Conservation (phyloP, 1,284 basidiomycete species). For the Trichosporon sp. region DNA sequence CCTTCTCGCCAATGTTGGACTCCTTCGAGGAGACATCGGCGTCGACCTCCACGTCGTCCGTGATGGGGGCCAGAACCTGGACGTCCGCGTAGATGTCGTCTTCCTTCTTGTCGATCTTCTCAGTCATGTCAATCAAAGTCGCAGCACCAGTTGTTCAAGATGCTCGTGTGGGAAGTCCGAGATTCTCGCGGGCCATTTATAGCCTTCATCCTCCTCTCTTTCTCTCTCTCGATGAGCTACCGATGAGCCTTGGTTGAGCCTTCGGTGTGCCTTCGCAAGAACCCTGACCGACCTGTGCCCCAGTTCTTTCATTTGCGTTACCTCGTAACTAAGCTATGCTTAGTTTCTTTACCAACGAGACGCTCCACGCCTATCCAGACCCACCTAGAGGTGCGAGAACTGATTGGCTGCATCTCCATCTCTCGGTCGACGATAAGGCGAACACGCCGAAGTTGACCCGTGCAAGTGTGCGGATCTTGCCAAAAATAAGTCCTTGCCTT, state of each 20-base stretch:
- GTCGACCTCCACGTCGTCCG: constrained; percentile 6
- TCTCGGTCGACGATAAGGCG: neutral
- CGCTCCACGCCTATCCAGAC: neutral
- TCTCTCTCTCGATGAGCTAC: too few species aligned
- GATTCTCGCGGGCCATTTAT: neutral
- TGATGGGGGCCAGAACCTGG: neutral
- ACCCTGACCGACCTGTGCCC: neutral
- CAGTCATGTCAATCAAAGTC: neutral
- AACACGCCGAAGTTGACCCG: neutral
- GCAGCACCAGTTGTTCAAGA: neutral
- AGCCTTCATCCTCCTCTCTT: neutral
- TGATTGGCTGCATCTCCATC: neutral
- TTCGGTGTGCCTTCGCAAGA: too few species aligned
- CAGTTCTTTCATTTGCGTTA: neutral
- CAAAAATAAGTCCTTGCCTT: neutral
- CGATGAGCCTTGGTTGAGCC: too few species aligned
- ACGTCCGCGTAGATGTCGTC: neutral
- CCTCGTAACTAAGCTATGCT: neutral
- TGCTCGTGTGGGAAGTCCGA: neutral
- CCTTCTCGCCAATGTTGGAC: neutral
- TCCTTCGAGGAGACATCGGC: constrained; percentile 2
- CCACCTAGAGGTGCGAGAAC: neutral
- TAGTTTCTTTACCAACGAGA: neutral
- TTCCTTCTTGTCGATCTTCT: neutral
- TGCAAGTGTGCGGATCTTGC: neutral